A percentile compares a stretch with the other conserved stretches of the same genome.
These are phyloP conservation scores for Penicillium hordei DNA, from an alignment of 2,329 filamentous ascomycete genomes.

Conservation along the genomic window DNA sequence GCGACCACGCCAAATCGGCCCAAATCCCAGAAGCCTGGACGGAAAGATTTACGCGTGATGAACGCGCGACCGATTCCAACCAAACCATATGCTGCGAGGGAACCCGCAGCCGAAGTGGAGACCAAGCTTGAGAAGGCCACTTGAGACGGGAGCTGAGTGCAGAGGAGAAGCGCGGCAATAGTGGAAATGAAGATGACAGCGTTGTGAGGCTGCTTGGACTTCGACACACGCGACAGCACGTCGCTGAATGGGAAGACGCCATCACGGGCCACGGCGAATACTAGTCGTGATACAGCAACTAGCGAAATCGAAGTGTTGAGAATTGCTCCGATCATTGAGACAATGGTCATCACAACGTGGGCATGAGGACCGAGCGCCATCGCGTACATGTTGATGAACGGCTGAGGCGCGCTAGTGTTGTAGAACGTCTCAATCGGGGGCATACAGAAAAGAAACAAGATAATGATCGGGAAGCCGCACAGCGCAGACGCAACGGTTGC, in stretches of 20 bases:
- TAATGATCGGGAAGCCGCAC: constrained; percentile 33
- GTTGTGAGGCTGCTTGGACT: constrained; percentile 55
- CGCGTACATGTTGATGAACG: constrained; percentile 28
- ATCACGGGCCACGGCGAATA: constrained; percentile 59
- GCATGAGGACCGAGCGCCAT: constrained; percentile 23
- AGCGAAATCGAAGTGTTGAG: constrained; percentile 55
- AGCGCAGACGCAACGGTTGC: constrained; percentile 30
- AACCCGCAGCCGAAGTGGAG: constrained; percentile 49
- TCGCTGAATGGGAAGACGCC: constrained; percentile 56
- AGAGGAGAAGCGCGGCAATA: constrained; percentile 53
- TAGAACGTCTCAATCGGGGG: constrained; percentile 33
- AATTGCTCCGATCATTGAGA: constrained; percentile 21
- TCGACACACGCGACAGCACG: constrained; percentile 52
- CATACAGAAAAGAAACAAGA: constrained; percentile 34
- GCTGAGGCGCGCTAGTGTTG: constrained; percentile 29
- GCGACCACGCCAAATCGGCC: constrained; percentile 44
- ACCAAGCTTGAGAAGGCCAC: constrained; percentile 50
- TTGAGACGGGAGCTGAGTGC: constrained; percentile 54
- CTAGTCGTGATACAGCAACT: constrained; percentile 54
- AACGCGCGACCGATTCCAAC: constrained; percentile 47
- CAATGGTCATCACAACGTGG: constrained; percentile 26
- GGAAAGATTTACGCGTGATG: constrained; percentile 45
- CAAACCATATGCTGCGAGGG: constrained; percentile 47
- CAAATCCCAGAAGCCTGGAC: constrained; percentile 47
- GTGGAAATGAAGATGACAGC: constrained; percentile 55